A percentile compares a stretch with the other conserved stretches of the same genome.
These are phyloP conservation scores for Pichia eremophila DNA, from an alignment of 805 yeast species.

Conservation along the genomic window DNA sequence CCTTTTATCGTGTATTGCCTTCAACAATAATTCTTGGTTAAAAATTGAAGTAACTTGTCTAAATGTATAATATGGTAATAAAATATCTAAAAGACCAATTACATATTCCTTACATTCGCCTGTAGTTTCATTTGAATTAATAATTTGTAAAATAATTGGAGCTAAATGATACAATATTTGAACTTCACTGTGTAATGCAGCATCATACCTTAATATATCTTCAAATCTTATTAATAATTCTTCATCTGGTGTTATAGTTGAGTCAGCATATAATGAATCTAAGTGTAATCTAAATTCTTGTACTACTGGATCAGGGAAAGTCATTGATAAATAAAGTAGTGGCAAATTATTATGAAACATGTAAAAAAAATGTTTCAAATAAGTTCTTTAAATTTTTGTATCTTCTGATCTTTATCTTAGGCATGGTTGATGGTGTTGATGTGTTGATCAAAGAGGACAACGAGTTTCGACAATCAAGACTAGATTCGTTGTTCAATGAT, in stretches of 20 bases:
- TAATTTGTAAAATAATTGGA: conserved; percentile 16
- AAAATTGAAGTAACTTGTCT: conserved; percentile 20
- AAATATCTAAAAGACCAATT: conserved; percentile 17
- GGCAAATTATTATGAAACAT: too few relatives aligned
- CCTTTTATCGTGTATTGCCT: conserved; percentile 22
- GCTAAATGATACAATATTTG: conserved; percentile 12
- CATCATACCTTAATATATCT: conserved; percentile 12
- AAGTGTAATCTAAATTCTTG: conserved; percentile 14
- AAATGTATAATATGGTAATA: conserved; percentile 22
- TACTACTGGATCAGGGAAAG: conserved; percentile 13
- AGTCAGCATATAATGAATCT: conserved; percentile 5
- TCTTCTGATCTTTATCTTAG: too few relatives aligned
- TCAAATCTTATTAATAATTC: conserved; percentile 13
- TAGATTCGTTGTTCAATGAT: conserved; percentile 40
- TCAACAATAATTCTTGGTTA: conserved; percentile 18
- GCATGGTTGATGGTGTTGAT: too few relatives aligned
- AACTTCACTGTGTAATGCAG: conserved; percentile 8
- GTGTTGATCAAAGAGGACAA: not conserved
- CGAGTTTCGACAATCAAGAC: conserved; percentile 22
- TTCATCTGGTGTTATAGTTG: conserved; percentile 7
- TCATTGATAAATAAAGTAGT: not conserved
- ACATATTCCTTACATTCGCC: conserved; percentile 12
- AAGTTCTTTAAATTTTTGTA: too few relatives aligned
- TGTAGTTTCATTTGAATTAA: conserved; percentile 19
- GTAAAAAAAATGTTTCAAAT: too few relatives aligned